Evolutionary conservation across 164 flowering plant genomes (phyloP).

Genomic region (Malania oleifera): DNA sequence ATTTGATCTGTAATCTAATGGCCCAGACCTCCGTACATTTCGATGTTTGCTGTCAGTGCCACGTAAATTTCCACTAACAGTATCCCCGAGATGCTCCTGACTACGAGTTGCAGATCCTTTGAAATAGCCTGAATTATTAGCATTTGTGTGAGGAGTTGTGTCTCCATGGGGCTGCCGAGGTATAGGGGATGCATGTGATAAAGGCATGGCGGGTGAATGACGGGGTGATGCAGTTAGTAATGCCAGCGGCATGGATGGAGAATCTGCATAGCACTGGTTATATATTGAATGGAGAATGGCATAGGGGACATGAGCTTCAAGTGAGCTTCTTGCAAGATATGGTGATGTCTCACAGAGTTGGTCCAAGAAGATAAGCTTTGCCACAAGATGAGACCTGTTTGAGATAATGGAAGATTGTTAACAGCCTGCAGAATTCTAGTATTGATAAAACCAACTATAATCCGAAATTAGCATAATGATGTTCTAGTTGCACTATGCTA

Average conservation of each 20-base stretch:
- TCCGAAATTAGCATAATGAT: neutral
- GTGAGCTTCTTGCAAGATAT: conserved; percentile 75
- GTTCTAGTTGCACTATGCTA: neutral
- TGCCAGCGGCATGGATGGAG: conserved; percentile 57
- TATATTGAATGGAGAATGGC: conserved; percentile 85
- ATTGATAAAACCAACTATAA: neutral
- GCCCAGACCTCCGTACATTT: conserved; percentile 77
- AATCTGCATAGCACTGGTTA: conserved; percentile 71
- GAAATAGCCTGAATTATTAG: conserved; percentile 48
- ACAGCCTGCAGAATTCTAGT: conserved; percentile 2
- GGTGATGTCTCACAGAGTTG: conserved; percentile 87
- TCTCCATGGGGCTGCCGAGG: conserved; percentile 48
- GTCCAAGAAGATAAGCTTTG: conserved; percentile 87
- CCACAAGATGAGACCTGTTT: conserved; percentile 74
- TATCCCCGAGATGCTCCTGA: conserved; percentile 50
- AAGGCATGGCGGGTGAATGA: conserved; percentile 66
- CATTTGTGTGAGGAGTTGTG: conserved; percentile 46
- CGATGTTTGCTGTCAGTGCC: conserved; percentile 40
- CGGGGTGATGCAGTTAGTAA: conserved; percentile 59
- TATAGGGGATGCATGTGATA: conserved; percentile 64
- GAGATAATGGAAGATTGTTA: conserved; percentile 3
- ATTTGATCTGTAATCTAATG: conserved; percentile 76
- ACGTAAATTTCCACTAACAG: conserved; percentile 34
- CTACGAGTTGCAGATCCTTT: conserved; percentile 47
- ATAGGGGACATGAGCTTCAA: conserved; percentile 80